phyloP scores from a whole-genome alignment of 331 rosid species.

The Malus hybrid region DNA sequence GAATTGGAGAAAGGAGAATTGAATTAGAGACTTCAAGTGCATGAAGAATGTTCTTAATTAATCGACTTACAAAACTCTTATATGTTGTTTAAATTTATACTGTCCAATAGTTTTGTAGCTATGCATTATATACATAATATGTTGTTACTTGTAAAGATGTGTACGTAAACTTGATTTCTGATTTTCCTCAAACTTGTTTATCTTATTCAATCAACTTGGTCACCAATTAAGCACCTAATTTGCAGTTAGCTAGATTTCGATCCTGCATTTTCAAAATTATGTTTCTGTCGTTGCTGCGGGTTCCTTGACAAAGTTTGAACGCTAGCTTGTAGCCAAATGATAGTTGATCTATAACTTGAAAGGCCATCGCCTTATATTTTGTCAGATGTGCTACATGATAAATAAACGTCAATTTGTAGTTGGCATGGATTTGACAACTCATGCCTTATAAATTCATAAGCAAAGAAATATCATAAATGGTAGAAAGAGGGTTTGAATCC shows the following conservation, averaged over 20 bases:
- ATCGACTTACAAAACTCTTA: too few species aligned
- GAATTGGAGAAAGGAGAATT: too few species aligned
- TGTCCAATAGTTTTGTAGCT: too few species aligned
- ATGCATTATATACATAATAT: too few species aligned
- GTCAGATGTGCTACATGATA: background rate
- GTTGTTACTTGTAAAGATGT: too few species aligned
- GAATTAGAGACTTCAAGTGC: too few species aligned
- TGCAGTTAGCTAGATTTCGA: background rate
- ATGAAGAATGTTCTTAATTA: too few species aligned
- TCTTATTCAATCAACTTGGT: background rate
- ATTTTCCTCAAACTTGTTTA: background rate
- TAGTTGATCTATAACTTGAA: background rate
- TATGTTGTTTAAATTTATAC: too few species aligned
- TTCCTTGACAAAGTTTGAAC: background rate
- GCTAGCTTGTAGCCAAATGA: background rate
- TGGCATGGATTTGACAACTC: conserved; percentile 12
- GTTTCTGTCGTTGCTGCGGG: background rate
- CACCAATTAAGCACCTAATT: background rate
- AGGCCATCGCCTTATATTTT: background rate
- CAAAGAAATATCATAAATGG: background rate
- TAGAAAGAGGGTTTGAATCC: too few species aligned
- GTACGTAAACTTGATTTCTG: too few species aligned
- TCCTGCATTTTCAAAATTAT: background rate
- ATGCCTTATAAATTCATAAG: background rate
- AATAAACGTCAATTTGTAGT: conserved; percentile 5